Evolutionary conservation across 371 early-diverging fungal species (phyloP).

Genomic region (Mucor indicus): DNA sequence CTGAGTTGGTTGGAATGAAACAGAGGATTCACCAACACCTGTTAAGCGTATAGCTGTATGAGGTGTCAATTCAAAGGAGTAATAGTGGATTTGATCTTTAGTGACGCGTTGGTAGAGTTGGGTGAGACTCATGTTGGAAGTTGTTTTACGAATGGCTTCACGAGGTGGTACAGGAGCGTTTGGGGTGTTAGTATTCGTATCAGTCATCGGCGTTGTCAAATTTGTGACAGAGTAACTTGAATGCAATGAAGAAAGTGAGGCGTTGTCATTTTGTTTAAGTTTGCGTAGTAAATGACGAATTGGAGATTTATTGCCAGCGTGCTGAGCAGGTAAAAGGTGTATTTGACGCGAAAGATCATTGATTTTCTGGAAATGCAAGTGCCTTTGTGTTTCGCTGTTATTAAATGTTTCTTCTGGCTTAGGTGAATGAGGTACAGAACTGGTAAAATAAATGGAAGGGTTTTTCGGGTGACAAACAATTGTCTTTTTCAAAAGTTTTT

Average conservation of each 20-base stretch:
- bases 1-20: slow-evolving; percentile 12
- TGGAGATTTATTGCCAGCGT: slow-evolving; percentile 24
- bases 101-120: slow-evolving; percentile 35
- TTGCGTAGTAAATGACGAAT: slow-evolving; percentile 31
- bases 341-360: slow-evolving; percentile 29
- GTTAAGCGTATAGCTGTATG: slow-evolving; percentile 6
- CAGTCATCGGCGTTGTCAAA: background rate
- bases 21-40: slow-evolving; percentile 20
- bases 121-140: slow-evolving; percentile 32
- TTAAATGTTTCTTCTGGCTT: slow-evolving; percentile 30
- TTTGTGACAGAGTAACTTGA: background rate
- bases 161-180: background rate
- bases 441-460: slow-evolving; percentile 42
- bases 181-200: background rate
- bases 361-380: slow-evolving; percentile 32
- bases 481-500: slow-evolving; percentile 24
- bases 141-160: slow-evolving; percentile 18
- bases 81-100: slow-evolving; percentile 40
- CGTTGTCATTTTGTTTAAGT: slow-evolving; percentile 22
- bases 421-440: slow-evolving; percentile 25
- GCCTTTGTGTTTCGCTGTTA: slow-evolving; percentile 29
- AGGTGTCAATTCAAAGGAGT: slow-evolving; percentile 33
- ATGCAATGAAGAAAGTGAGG: background rate
- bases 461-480: slow-evolving; percentile 45
- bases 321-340: slow-evolving; percentile 22